A percentile compares a stretch with the other conserved stretches of the same genome.
phyloP scores from a whole-genome alignment of 2,329 filamentous ascomycete genomes.

The Chaetomiaceae sp. region DNA sequence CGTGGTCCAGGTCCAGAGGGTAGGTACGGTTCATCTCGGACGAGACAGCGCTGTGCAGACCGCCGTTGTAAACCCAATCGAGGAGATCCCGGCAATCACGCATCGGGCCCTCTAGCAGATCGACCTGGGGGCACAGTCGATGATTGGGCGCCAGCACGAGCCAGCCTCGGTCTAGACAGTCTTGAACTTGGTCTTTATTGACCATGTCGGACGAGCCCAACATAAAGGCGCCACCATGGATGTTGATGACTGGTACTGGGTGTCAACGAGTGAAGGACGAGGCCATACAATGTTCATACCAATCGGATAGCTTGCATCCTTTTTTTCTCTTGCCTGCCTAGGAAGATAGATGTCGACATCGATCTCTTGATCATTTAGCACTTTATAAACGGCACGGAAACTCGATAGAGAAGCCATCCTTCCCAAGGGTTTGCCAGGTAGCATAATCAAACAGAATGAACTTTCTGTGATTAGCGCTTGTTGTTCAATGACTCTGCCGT shows the following conservation, averaged over 20 bases:
- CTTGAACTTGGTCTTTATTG: slow-evolving; percentile 35
- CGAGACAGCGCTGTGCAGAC: slow-evolving; percentile 26
- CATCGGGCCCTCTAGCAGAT: slow-evolving; percentile 32
- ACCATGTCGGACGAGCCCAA: slow-evolving; percentile 38
- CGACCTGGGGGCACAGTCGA: slow-evolving; percentile 33
- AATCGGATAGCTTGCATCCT: neutral
- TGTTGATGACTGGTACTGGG: slow-evolving; percentile 34
- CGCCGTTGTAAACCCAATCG: slow-evolving; percentile 33
- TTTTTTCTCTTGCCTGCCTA: neutral
- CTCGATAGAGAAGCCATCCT: neutral
- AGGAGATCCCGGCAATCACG: slow-evolving; percentile 34
- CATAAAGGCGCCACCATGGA: slow-evolving; percentile 43
- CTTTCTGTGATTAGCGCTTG: too few species aligned
- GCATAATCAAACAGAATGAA: too few species aligned
- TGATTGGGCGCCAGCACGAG: slow-evolving; percentile 36
- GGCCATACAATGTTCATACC: too few species aligned
- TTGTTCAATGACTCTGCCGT: too few species aligned
- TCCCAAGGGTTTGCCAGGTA: neutral
- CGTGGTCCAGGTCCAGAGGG: slow-evolving; percentile 28
- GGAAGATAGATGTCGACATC: slow-evolving; percentile 31
- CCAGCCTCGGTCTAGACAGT: slow-evolving; percentile 37
- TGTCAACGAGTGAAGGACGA: neutral
- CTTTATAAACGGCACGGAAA: slow-evolving; percentile 28
- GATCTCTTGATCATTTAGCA: slow-evolving; percentile 28
- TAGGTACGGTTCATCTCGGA: neutral